These are phyloP conservation scores for Candida xyloterini DNA, from an alignment of 805 yeast species.

Conservation along the genomic window DNA sequence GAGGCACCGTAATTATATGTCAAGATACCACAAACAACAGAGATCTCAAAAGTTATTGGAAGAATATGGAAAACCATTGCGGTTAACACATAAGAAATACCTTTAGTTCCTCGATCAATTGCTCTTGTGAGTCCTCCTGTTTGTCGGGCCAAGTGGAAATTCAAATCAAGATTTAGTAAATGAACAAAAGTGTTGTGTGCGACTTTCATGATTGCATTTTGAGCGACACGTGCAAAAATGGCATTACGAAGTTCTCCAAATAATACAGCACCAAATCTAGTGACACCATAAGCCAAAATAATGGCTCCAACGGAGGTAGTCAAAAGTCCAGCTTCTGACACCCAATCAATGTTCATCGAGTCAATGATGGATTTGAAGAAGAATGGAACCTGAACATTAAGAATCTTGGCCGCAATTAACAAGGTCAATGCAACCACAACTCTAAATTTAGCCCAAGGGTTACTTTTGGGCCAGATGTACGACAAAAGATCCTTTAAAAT, in stretches of 20 bases:
- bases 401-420: conserved; percentile 73
- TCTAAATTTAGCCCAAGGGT: conserved; percentile 62
- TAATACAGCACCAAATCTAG: conserved; percentile 89
- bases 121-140: conserved; percentile 97
- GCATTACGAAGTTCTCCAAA: conserved; percentile 96
- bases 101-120: conserved; percentile 96
- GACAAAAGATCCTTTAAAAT: conserved; percentile 63
- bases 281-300: conserved; percentile 86
- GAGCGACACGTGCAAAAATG: conserved; percentile 92
- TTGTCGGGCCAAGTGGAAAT: conserved; percentile 86
- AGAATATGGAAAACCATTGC: conserved; percentile 98
- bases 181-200: conserved; percentile 86
- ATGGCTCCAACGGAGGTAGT: conserved; percentile 63
- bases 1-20: conserved; percentile 88
- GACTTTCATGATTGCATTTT: conserved; percentile 85
- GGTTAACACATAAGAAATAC: conserved; percentile 86
- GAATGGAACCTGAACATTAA: conserved; percentile 95
- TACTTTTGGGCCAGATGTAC: conserved; percentile 80
- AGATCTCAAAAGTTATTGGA: conserved; percentile 89
- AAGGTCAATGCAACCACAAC: conserved; percentile 74
- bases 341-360: conserved; percentile 90
- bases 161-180: conserved; percentile 76
- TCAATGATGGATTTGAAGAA: conserved; percentile 87
- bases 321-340: conserved; percentile 53
- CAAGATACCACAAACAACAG: conserved; percentile 88